Evolutionary conservation across 2,329 filamentous ascomycete species (phyloP), one percentile per base, ranked within the genome.

Genomic region (Endoconidiophora polonica): DNA sequence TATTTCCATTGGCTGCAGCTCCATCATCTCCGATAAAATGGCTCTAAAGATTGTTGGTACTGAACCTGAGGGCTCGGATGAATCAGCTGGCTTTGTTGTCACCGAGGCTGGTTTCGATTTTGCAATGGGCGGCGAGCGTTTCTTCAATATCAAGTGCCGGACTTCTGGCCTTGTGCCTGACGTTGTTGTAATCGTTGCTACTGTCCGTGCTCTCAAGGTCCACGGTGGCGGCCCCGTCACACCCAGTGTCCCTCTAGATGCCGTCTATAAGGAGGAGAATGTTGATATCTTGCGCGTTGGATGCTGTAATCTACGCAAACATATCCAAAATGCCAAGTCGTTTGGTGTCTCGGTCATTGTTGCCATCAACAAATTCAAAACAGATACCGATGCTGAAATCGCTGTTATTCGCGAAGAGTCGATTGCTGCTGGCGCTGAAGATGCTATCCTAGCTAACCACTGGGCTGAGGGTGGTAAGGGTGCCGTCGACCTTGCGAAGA

Each of bases 91-190:
- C 7, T 96, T 91, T 59, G 90, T 95, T 20, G 81, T 98, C 37
- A 98, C 91, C 1, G 91, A 98, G 66, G 90, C 91, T 48, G 91
- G 91, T 7, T 98, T 98, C 65, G 91, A 98, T 67, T 98, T 98
- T 69, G 96, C 91, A 59, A 98, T 98, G 91, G 91, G 91, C 56
- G 91, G 91, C 55, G 91, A 98, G 74, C 83, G 91, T 48, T 98
- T 98, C 75, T 96, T 98, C 79, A 96, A 98, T 72, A 96, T 98
- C 73, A 98, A 98, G 74, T 96, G 91, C 70, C 83, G 91, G 54
- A 84, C 87, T 7, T 95, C 90, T 4, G 90, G 90, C 22, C 80
- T 98, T 43, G 78, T 86, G 2, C 91, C 91, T 2, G 91, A 98
- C 60, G 86, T 87, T 1, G 88, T 94, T 5, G 86, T 98, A 42